phyloP scores from a whole-genome alignment of 2,329 filamentous ascomycete genomes.

The Penicillium sp. region DNA sequence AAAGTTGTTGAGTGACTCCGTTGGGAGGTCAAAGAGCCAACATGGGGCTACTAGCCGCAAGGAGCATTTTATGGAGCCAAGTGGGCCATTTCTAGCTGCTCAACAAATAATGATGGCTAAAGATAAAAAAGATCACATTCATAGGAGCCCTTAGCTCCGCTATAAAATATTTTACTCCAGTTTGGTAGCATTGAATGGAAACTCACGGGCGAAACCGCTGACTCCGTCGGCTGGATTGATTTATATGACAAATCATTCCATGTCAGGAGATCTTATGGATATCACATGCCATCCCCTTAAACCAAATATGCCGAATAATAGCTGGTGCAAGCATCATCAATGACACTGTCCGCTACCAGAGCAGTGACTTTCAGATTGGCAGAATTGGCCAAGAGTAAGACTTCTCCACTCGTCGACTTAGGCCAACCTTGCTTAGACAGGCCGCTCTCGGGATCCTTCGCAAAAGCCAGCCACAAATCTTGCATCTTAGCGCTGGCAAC shows the following conservation, averaged over 20 bases:
- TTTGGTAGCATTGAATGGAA: not conserved
- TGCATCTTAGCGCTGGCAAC: not conserved
- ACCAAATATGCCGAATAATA: not conserved
- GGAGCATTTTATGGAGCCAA: slow-evolving; percentile 1
- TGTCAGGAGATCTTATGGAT: not conserved
- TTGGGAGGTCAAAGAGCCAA: slow-evolving; percentile 6
- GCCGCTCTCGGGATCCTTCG: not conserved
- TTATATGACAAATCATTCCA: not conserved
- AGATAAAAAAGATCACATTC: not conserved
- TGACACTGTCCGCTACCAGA: not conserved
- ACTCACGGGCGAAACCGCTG: not conserved
- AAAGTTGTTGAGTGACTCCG: slow-evolving; percentile 10
- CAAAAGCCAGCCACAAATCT: not conserved
- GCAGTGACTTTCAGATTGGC: not conserved
- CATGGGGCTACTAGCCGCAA: slow-evolving; percentile 13
- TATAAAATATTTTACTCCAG: too few relatives aligned
- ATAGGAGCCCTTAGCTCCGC: not conserved
- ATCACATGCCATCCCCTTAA: not conserved
- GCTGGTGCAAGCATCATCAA: not conserved
- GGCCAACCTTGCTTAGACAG: not conserved
- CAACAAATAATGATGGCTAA: not conserved
- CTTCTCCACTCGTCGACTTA: not conserved
- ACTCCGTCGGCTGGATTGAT: not conserved
- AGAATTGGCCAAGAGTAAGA: not conserved
- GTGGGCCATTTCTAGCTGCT: not conserved